phyloP scores from a whole-genome alignment of 768 basidiomycete genomes.

The Aureoboletus auriporus region DNA sequence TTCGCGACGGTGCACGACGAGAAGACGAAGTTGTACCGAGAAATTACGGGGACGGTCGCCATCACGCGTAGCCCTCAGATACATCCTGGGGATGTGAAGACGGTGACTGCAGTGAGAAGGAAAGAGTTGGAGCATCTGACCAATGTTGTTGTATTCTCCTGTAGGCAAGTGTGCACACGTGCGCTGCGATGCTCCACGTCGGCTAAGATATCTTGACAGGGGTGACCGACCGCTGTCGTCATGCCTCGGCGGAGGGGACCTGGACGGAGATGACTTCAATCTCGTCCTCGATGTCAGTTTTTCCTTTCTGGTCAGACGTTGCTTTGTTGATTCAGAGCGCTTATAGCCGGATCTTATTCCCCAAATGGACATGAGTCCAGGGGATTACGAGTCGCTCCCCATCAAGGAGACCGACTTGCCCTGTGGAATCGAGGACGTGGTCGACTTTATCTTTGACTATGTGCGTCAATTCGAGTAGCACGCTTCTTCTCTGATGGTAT shows the following conservation, averaged over 20 bases:
- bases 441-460: constrained; percentile 46
- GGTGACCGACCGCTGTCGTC: constrained; percentile 43
- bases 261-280: constrained; percentile 52
- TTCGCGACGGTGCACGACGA: constrained; percentile 40
- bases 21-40: constrained; percentile 19
- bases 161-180: constrained; percentile 31
- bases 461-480: constrained; percentile 25
- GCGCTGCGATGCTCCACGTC: neutral
- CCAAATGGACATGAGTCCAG: constrained; percentile 22
- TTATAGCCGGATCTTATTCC: constrained; percentile 32
- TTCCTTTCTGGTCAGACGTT: neutral
- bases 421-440: constrained; percentile 41
- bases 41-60: constrained; percentile 36
- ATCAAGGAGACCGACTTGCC: constrained; percentile 29
- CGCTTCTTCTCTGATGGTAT: too few relatives aligned
- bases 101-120: constrained; percentile 39
- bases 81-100: constrained; percentile 46
- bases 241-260: constrained; percentile 50
- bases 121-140: constrained; percentile 36
- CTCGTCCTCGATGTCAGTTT: constrained; percentile 39
- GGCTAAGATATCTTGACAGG: constrained; percentile 20
- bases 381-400: constrained; percentile 36
- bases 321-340: constrained; percentile 8
- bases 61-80: constrained; percentile 52
- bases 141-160: constrained; percentile 50